Evolutionary conservation across 2,329 filamentous ascomycete species (phyloP), one percentile per base, ranked within the genome.

Genomic region (Dactylellina cionopaga): DNA sequence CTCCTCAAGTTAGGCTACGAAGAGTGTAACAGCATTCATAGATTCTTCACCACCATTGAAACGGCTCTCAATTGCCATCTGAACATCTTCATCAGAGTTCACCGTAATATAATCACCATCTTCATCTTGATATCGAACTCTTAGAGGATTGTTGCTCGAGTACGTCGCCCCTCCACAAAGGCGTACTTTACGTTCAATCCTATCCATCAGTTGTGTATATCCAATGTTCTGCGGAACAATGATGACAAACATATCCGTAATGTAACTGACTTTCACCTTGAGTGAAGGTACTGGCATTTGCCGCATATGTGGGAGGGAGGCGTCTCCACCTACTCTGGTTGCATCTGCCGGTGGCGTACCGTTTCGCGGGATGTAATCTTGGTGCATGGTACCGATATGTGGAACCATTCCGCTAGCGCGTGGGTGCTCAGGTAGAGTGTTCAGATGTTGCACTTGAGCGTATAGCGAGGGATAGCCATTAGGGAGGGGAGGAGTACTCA

Each of bases 221-320:
- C 92, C 90, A 77, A 98, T 98, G 79, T 96, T 96, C 81, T 92
- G 96, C 29, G 92, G 91, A 41, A 96, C 96, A 9, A 99, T 94
- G n/a, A 99, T 85, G 43, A 76, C 73, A 64, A 77, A 76, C 59
- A 75, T 76, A 62, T 77, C 76, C 0, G 94, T 97, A 69, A 97
- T 90, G 76, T 96, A 96, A 78, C 94, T 94, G 65, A 99, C 92
- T 80, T 96, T 96, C 54, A 97, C 93, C 82, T 97, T 98, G 55
- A 99, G 85, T 78, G 98, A 95, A 5, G 91, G 74, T 27, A 46
- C 47, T 15, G 47, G 74, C 56, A 70, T 46, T 35, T 71, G 66
- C 7, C 66, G 65, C 39, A 70, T 49, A 13, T n/a, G 35, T 11
- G 49, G 49, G 15, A 51, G 43, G 27, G 58, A 29, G 11, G 59